Base-by-base conservation (phyloP, 2,329 filamentous ascomycete genomes). In the Cryphonectria naterciae region DNA sequence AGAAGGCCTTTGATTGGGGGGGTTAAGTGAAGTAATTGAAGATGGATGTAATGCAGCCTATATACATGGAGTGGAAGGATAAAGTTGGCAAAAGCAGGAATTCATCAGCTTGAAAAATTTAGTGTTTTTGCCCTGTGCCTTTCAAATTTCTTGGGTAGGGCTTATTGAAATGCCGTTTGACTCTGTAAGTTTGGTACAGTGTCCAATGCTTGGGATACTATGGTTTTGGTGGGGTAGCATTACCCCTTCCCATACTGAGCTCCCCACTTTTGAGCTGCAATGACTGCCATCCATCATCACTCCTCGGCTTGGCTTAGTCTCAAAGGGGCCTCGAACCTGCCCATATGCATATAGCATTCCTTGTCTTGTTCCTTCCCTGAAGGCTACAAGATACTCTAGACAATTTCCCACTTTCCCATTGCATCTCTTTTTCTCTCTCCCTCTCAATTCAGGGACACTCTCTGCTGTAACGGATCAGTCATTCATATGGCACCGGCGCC, bases 401-500 rank as follows among this genome's bases (percentile, higher is more conserved):
- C 32, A 37, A 19, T 3, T n/a, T 25, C 37, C 17, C 8, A 25
- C 13, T 10, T 13, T 17, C n/a, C 8, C 11, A 35, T 25, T 11
- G 37, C 10, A 13, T 62, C 60, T 41, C 19, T 6, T 8, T 3
- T 4, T 32, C 32, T 32, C 32, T 32, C 32, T 32, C 32, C 4
- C 32, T 32, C 32, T 32, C 4, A 39, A 28, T 35, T 7, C 17
- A 3, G 39, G 35, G 46, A 7, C 22, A n/a, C 46, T 41, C 32
- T 7, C n/a, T 37, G 49, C 46, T 28, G 25, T 28, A 49, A 28
- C 54, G 11, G 25, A 46, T 25, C 54, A 68, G 52, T 43, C 60
- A 69, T 41, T 71, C 71, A 65, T 64, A 73, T 73, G 71, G 71
- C 69, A 68, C 49, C 49, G 39, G 65, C 49, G 63, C 67, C 58